Percentiles rank a stretch among this genome's conserved stretches.
Evolutionary conservation across 306 rosid genomes (phyloP).

Genomic region (Begonia masoniana): DNA sequence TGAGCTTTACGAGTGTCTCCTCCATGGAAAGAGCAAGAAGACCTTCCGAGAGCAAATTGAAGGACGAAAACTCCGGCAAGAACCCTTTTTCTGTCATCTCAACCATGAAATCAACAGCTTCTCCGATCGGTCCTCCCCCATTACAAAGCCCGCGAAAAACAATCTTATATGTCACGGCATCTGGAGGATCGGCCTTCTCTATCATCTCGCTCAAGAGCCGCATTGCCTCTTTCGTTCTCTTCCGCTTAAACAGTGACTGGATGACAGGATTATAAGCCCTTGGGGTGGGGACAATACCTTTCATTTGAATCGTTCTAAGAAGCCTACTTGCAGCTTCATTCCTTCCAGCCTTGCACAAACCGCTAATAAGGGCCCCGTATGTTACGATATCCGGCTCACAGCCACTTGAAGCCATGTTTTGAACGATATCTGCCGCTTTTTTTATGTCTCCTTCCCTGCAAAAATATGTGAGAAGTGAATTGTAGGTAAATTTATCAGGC

Average conservation of each 20-base stretch:
- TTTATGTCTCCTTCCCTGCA: slow-evolving; percentile 68
- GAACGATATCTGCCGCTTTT: slow-evolving; percentile 80
- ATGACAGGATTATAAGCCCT: slow-evolving; percentile 73
- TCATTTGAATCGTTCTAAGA: slow-evolving; percentile 77
- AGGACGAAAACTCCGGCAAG: slow-evolving; percentile 58
- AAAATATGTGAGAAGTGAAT: slow-evolving; percentile 60
- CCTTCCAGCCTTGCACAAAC: slow-evolving; percentile 84
- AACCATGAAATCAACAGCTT: slow-evolving; percentile 65
- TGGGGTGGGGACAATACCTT: slow-evolving; percentile 68
- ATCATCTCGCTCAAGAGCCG: slow-evolving; percentile 83
- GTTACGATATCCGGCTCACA: slow-evolving; percentile 83
- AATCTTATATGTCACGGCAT: slow-evolving; percentile 57
- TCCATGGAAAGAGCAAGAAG: slow-evolving; percentile 80
- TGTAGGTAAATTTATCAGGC: slow-evolving; percentile 85
- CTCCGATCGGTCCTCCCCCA: slow-evolving; percentile 78
- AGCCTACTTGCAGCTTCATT: slow-evolving; percentile 67
- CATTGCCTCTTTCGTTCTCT: slow-evolving; percentile 70
- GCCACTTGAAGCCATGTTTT: slow-evolving; percentile 67
- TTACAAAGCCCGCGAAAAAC: slow-evolving; percentile 83
- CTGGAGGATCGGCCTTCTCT: slow-evolving; percentile 70
- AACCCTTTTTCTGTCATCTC: slow-evolving; percentile 71
- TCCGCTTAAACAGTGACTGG: slow-evolving; percentile 56
- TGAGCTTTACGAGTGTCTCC: slow-evolving; percentile 51
- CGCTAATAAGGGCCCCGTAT: slow-evolving; percentile 62
- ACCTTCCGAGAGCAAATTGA: slow-evolving; percentile 71